A percentile compares a stretch with the other conserved stretches of the same genome.
Evolutionary conservation across 1,139 yeast species (phyloP).

Genomic region (Lodderomyces theae): DNA sequence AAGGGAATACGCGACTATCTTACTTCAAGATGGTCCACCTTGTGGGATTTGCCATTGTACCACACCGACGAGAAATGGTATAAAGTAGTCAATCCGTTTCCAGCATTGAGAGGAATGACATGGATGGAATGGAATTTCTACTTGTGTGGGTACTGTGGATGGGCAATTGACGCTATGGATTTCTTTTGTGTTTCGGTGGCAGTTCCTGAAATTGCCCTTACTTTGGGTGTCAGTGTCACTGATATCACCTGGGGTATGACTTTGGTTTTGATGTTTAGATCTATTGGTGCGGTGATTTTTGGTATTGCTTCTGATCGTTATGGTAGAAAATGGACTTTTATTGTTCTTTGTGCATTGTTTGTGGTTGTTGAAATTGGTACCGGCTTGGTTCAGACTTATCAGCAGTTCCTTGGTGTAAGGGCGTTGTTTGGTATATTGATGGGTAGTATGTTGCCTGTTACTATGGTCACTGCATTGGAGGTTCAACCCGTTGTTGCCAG

Average conservation of each 20-base stretch:
- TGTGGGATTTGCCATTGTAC: conserved; percentile 20
- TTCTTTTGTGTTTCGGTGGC: conserved; percentile 69
- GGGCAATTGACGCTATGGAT: conserved; percentile 82
- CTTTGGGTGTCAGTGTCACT: conserved; percentile 48
- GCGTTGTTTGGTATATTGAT: conserved; percentile 39
- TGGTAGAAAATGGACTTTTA: conserved; percentile 73
- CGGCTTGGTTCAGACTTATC: conserved; percentile 64
- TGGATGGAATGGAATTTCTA: conserved; percentile 55
- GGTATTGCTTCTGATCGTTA: conserved; percentile 66
- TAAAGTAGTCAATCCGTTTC: conserved; percentile 31
- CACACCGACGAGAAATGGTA: conserved; percentile 14
- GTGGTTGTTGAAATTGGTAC: conserved; percentile 65
- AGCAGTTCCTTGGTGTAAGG: conserved; percentile 64
- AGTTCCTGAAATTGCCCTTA: conserved; percentile 52
- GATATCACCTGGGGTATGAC: conserved; percentile 80
- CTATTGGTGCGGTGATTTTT: conserved; percentile 73
- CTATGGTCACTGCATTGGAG: conserved; percentile 33
- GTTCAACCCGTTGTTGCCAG: conserved; percentile 35
- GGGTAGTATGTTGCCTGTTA: conserved; percentile 39
- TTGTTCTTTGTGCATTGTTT: conserved; percentile 51
- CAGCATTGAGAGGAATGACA: conserved; percentile 27
- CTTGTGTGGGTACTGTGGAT: conserved; percentile 60
- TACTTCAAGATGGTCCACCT: conserved; percentile 25
- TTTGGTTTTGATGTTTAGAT: conserved; percentile 71
- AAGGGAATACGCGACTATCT: conserved; percentile 23